Evolutionary conservation across 257 asterid genomes (phyloP), one percentile per base, ranked within the genome.

Genomic region (Scutellaria baicalensis): DNA sequence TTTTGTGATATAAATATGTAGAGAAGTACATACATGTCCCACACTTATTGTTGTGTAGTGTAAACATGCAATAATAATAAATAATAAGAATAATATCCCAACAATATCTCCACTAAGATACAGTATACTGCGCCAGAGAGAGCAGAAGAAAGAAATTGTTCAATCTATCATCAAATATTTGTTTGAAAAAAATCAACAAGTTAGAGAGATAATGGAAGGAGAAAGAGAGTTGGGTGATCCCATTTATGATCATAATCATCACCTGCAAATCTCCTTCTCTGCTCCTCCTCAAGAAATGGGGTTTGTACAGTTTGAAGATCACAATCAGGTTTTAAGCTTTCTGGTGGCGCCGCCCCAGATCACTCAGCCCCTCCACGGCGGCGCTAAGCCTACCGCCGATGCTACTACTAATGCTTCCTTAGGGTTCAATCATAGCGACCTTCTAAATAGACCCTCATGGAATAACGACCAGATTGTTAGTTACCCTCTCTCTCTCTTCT

Each of bases 301-400:
- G 52, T 88, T 88, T 78, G 84, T 79, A 18, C 92, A 86, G 66
- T 91, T 85, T 23, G 91, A 84, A 55, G 88, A 88, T 76, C 89
- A 81, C 23, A 85, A 80, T 42, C 93, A 84, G 33, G 78, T 86
- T 3, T 49, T 86, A 35, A 86, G 88, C 83, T 88, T 88, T 44
- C 72, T 86, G 50, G 68, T 82, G 11, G 78, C 87, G 16, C 67
- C 83, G 3, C 85, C 73, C 6, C 71, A 27, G 5, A 2, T 82
- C 0, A 72, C 79, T 0, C 71, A 74, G 7, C 79, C 64, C 57
- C 86, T 50, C 40, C 69, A 27, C 83, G 66, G 20, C 47, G 74
- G 52, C 50, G 62, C 68, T 9, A 78, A 69, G 64, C 59, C 82
- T 16, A 50, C 84, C 64, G 13, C 71, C 74, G 64, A 27, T 27